phyloP scores from a whole-genome alignment of 169 alveolate genomes.

The Cryptosporidium meleagridis region DNA sequence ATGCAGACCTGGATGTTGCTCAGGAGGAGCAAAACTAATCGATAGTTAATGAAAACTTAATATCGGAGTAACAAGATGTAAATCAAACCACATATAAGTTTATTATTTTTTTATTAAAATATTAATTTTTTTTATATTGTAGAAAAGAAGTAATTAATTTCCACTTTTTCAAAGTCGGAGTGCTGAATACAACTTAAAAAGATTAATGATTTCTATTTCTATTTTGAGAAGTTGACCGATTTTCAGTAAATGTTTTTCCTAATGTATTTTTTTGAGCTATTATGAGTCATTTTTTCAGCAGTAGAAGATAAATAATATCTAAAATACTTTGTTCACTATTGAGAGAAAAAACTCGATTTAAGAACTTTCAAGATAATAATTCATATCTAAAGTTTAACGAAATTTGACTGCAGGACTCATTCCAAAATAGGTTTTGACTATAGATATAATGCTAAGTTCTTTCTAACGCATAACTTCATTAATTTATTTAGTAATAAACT shows the following conservation, averaged over 20 bases:
- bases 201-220: background rate
- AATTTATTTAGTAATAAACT: background rate
- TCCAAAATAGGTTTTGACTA: background rate
- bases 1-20: conserved; percentile 52
- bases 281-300: background rate
- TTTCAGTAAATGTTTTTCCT: background rate
- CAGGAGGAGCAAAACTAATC: conserved; percentile 40
- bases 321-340: background rate
- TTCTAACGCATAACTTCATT: background rate
- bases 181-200: background rate
- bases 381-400: background rate
- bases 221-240: background rate
- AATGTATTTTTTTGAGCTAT: background rate
- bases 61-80: background rate
- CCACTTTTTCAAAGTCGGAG: background rate
- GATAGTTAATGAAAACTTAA: background rate
- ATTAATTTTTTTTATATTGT: background rate
- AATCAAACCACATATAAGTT: background rate
- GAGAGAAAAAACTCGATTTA: background rate
- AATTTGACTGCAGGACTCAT: background rate
- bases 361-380: background rate
- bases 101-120: background rate
- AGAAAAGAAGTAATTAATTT: background rate
- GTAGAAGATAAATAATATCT: background rate
- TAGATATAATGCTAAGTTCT: background rate